phyloP scores from a whole-genome alignment of 2,329 filamentous ascomycete genomes.

The Trichophyton rubrum region DNA sequence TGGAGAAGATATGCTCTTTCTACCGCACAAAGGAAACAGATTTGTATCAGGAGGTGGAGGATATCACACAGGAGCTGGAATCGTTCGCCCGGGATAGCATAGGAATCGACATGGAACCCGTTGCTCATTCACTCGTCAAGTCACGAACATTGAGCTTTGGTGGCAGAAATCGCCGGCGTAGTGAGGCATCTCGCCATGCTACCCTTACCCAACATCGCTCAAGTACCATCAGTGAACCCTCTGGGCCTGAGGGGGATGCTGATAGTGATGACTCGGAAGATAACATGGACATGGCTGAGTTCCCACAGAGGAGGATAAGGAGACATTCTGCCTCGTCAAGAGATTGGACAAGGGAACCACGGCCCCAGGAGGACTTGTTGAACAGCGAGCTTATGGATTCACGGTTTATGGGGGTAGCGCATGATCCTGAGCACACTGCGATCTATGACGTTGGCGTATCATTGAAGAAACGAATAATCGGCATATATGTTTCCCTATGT shows the following conservation, averaged over 20 bases:
- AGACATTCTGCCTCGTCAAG: slow-evolving; percentile 28
- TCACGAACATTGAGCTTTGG: slow-evolving; percentile 30
- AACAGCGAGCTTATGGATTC: slow-evolving; percentile 27
- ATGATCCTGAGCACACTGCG: slow-evolving; percentile 52
- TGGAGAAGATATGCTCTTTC: slow-evolving; percentile 90
- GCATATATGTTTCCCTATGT: slow-evolving; percentile 80
- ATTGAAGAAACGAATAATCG: slow-evolving; percentile 80
- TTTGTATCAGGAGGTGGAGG: slow-evolving; percentile 66
- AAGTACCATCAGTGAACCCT: slow-evolving; percentile 34
- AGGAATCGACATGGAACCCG: slow-evolving; percentile 32
- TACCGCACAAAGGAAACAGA: slow-evolving; percentile 82
- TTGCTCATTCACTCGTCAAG: slow-evolving; percentile 31
- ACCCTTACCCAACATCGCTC: slow-evolving; percentile 14
- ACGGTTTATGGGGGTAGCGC: slow-evolving; percentile 48
- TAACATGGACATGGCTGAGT: slow-evolving; percentile 44
- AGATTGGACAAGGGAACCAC: slow-evolving; percentile 17
- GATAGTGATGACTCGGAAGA: slow-evolving; percentile 49
- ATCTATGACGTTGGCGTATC: slow-evolving; percentile 63
- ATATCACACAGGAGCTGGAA: slow-evolving; percentile 62
- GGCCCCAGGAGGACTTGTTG: slow-evolving; percentile 17
- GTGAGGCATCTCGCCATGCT: slow-evolving; percentile 29
- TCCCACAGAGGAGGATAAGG: slow-evolving; percentile 20
- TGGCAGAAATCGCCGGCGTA: slow-evolving; percentile 38
- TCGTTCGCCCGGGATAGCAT: slow-evolving; percentile 49
- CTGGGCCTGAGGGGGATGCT: slow-evolving; percentile 40